phyloP scores from a whole-genome alignment of 2,329 filamentous ascomycete genomes.

The Thermothelomyces thermophilus region DNA sequence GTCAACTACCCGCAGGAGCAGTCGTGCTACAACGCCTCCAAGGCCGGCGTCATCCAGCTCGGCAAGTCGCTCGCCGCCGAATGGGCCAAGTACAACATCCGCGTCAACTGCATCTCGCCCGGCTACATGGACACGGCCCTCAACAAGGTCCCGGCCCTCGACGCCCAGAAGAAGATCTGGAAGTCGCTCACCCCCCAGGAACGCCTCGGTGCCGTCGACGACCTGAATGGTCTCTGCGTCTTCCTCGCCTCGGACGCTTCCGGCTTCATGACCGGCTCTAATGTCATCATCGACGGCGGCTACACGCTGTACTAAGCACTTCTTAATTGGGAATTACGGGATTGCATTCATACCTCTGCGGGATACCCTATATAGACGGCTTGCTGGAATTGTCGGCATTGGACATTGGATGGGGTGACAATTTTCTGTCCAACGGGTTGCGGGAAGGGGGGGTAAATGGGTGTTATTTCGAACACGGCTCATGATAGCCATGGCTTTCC shows the following conservation, averaged over 20 bases:
- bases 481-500: not conserved
- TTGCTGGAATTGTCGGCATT: constrained; percentile 8
- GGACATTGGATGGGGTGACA: not conserved
- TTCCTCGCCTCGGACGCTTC: constrained; percentile 69
- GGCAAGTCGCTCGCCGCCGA: constrained; percentile 76
- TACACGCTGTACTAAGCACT: constrained; percentile 52
- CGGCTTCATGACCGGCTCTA: constrained; percentile 70
- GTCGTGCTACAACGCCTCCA: constrained; percentile 76
- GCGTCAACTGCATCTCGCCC: constrained; percentile 78
- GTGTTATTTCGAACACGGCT: not conserved
- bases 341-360: constrained; percentile 3
- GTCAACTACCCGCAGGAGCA: constrained; percentile 86
- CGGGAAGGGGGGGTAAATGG: not conserved
- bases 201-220: constrained; percentile 64
- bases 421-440: not conserved
- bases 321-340: not conserved
- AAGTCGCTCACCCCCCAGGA: constrained; percentile 65
- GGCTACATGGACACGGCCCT: constrained; percentile 83
- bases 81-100: constrained; percentile 75
- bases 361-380: constrained; percentile 17
- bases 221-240: constrained; percentile 70
- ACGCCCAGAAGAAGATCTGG: constrained; percentile 80
- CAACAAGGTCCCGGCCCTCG: constrained; percentile 70
- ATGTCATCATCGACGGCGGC: constrained; percentile 65
- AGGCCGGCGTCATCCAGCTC: constrained; percentile 72